phyloP scores from a whole-genome alignment of 2,329 filamentous ascomycete species.

The Colletotrichum agaves region DNA sequence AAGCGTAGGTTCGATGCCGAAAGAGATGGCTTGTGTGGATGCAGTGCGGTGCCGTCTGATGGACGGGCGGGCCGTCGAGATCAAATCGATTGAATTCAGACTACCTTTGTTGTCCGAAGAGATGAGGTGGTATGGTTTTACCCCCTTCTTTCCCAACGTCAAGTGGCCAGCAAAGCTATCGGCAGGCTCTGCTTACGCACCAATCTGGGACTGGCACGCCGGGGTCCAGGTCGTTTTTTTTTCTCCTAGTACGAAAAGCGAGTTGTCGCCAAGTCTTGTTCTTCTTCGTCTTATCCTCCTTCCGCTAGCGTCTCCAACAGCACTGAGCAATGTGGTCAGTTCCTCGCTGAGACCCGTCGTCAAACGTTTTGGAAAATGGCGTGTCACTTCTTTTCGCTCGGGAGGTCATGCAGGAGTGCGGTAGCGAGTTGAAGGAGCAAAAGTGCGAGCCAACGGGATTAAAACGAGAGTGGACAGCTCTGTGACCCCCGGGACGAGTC shows the following conservation, averaged over 20 bases:
- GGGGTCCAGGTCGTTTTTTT: not conserved
- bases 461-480: conserved; percentile 24
- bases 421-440: conserved; percentile 7
- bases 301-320: not conserved
- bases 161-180: conserved; percentile 13
- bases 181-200: conserved; percentile 16
- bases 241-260: not conserved
- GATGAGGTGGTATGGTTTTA: not conserved
- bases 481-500: conserved; percentile 24
- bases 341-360: not conserved
- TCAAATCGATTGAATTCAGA: conserved; percentile 1
- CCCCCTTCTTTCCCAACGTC: not conserved
- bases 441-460: conserved; percentile 25
- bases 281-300: not conserved
- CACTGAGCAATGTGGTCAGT: not conserved
- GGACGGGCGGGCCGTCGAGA: not conserved
- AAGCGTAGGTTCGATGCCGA: not conserved
- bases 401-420: conserved; percentile 27
- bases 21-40: not conserved
- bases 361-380: not conserved
- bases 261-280: not conserved
- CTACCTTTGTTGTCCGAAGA: conserved; percentile 1
- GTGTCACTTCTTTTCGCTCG: not conserved
- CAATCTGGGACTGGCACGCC: conserved; percentile 22
- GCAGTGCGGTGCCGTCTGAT: not conserved